Conservation (phyloP, 2,329 filamentous ascomycete species). For the Botryotinia calthae region DNA sequence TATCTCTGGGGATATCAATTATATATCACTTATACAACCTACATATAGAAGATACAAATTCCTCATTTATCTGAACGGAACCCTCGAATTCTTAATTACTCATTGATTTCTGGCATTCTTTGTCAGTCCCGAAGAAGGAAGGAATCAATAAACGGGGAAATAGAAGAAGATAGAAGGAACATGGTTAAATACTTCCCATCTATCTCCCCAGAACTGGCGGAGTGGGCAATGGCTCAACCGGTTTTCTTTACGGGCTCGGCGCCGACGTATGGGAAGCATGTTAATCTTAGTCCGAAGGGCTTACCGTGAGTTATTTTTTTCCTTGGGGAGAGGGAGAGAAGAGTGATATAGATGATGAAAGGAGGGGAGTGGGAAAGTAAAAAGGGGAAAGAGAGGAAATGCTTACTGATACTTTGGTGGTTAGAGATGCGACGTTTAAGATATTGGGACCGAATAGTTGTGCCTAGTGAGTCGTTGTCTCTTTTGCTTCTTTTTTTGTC, state of each 20-base stretch:
- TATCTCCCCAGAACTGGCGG: slow-evolving; percentile 53
- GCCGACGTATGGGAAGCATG: slow-evolving; percentile 62
- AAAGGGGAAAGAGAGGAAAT: no score
- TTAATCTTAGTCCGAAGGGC: slow-evolving; percentile 80
- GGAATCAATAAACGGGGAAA: neutral
- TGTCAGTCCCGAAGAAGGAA: no score
- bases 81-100: neutral
- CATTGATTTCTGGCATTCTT: neutral
- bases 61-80: neutral
- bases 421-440: neutral
- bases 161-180: neutral
- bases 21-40: neutral
- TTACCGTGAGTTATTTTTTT: slow-evolving; percentile 42
- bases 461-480: neutral
- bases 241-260: slow-evolving; percentile 76
- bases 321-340: neutral
- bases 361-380: no score
- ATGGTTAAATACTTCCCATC: slow-evolving; percentile 43
- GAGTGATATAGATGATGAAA: neutral
- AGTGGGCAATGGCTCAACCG: slow-evolving; percentile 65
- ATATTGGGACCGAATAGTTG: slow-evolving; percentile 2
- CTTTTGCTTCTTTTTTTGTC: neutral
- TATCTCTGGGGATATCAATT: neutral
- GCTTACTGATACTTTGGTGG: neutral
- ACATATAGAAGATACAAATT: neutral